A percentile compares a stretch with the other conserved stretches of the same genome.
Conservation (phyloP, 2,329 filamentous ascomycete species). For the Claviceps fusiformis region DNA sequence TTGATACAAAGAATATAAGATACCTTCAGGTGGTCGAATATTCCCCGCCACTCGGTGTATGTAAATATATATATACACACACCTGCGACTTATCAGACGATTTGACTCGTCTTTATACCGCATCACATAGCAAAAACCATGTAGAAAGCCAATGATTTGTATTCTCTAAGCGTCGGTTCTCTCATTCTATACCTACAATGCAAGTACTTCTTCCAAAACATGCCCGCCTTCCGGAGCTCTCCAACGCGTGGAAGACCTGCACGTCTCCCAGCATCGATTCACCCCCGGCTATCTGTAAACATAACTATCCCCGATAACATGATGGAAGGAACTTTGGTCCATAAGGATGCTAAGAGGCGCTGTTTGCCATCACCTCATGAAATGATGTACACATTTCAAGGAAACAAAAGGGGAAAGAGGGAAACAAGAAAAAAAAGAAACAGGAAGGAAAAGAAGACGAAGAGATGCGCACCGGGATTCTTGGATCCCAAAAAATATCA, state of each 20-base stretch:
- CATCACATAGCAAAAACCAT: not conserved
- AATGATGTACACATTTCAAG: not conserved
- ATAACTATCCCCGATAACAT: not conserved
- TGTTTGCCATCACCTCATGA: not conserved
- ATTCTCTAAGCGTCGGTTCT: not conserved
- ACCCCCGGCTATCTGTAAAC: not conserved
- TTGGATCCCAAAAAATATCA: not conserved
- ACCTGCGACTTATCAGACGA: no score
- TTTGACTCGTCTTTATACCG: no score
- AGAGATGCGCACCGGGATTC: not conserved
- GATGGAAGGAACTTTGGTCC: not conserved
- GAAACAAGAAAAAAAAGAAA: not conserved
- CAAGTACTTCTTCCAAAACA: not conserved
- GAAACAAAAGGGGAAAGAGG: not conserved
- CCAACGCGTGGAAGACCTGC: conserved; percentile 16
- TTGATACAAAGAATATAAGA: no score
- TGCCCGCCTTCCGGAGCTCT: not conserved
- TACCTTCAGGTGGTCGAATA: no score
- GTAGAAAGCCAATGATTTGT: not conserved
- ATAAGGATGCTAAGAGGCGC: not conserved
- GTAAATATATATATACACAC: no score
- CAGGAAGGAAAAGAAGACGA: not conserved
- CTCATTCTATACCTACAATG: conserved; percentile 1
- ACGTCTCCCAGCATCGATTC: conserved; percentile 15
- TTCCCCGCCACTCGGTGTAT: no score